Base-by-base conservation (phyloP, 371 early-diverging fungal species). In the Apophysomyces trapeziformis region DNA sequence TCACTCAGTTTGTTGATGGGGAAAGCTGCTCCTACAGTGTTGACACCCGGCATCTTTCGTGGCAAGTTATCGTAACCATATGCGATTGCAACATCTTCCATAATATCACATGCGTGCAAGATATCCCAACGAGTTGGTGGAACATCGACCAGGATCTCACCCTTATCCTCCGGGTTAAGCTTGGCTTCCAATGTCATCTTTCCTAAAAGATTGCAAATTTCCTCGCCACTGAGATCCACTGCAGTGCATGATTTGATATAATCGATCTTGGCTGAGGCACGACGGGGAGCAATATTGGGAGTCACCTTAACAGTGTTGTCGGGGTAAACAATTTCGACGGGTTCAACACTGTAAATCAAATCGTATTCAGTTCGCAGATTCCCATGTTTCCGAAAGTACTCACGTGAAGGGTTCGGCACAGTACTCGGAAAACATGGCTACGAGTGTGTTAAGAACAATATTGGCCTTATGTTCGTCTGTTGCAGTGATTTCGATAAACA, bases 31-130 rank as follows among this genome's bases (percentile, higher is more conserved):
- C 92, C 99, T 57, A 96, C 85, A 4, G 99, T 97, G 71, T 87
- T 90, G 59, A 90, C 88, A 63, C 84, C 83, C 46, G 96, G 96
- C 65, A 92, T 78, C 43, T 87, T 89, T 65, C 91, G 90, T 13
- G 89, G 87, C 71, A 99, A 89, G 68, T 97, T 97, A 85, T 99
- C 98, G 82, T 92, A 99, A 37, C 99, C 99, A 72, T 95, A 99
- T n/a, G 98, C 94, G 65, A 99, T 94, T n/a, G 98, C 98, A 38
- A 99, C 93, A 80, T 99, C 99, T 85, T 99, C 99, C 89, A 99
- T 95, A 60, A 99, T 86, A 85, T 99, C 99, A 77, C 96, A 95
- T 62, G 93, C 92, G 69, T 99, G 99, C 64, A 99, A 84, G 58
- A 99, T 92, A 79, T 99, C 99, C 73, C 92, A 90, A 61, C 99